These are phyloP conservation scores for Trichosporon ovoides DNA, from an alignment of 1,284 basidiomycete genomes.

Conservation along the genomic window DNA sequence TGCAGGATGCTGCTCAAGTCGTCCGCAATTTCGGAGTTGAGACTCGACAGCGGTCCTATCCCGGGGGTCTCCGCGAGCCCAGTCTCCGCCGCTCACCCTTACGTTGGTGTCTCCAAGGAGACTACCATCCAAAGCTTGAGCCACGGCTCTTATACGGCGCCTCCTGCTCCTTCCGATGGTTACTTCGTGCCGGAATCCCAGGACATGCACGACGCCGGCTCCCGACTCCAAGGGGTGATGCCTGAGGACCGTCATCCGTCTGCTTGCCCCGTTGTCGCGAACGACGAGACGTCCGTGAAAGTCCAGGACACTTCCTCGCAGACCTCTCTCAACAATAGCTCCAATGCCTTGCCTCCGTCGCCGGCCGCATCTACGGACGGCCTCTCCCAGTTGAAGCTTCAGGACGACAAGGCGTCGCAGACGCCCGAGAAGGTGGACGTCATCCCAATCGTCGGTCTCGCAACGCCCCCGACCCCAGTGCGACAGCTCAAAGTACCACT, in stretches of 20 bases:
- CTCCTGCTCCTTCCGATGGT: background rate
- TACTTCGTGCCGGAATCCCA: background rate
- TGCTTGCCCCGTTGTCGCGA: too few relatives aligned
- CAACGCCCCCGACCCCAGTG: background rate
- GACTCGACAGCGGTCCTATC: background rate
- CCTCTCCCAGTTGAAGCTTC: too few relatives aligned
- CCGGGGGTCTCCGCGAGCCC: too few relatives aligned
- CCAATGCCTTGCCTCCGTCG: background rate
- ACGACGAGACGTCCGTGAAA: too few relatives aligned
- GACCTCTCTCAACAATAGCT: background rate
- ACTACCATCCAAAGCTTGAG: background rate
- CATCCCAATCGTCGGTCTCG: background rate
- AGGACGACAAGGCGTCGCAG: background rate
- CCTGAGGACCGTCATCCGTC: background rate
- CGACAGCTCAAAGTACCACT: background rate
- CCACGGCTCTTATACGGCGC: too few relatives aligned
- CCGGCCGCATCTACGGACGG: background rate
- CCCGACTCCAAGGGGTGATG: background rate
- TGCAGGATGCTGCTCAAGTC: background rate
- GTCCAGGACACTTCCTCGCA: background rate
- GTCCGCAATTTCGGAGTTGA: background rate
- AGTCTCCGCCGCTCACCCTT: background rate
- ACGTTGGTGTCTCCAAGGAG: too few relatives aligned
- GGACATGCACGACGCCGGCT: background rate
- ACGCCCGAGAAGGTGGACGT: background rate